Conservation (phyloP, 169 alveolate genomes). For the Blepharisma undulans region DNA sequence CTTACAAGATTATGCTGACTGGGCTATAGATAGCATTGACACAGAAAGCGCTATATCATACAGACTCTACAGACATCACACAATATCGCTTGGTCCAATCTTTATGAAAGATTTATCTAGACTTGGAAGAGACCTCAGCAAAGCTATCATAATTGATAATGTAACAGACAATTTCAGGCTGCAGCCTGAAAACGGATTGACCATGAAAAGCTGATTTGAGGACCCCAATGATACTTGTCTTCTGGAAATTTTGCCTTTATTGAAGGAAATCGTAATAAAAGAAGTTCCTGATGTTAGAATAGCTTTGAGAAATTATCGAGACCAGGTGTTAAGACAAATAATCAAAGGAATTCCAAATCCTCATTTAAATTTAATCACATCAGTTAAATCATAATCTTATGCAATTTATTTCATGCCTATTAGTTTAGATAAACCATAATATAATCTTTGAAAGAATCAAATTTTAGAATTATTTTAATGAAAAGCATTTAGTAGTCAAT, state of each 20-base stretch:
- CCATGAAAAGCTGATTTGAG: conserved; percentile 86
- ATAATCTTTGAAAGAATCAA: neutral
- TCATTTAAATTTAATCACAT: conserved; percentile 22
- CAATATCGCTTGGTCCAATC: conserved; percentile 67
- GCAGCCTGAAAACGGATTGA: conserved; percentile 86
- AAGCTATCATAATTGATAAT: conserved; percentile 86
- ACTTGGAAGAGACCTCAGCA: conserved; percentile 82
- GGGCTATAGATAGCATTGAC: conserved; percentile 83
- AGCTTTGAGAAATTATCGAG: conserved; percentile 62
- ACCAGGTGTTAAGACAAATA: conserved; percentile 31
- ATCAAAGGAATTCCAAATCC: conserved; percentile 35
- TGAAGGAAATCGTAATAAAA: conserved; percentile 54
- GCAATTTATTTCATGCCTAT: neutral
- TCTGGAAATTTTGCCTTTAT: conserved; percentile 61
- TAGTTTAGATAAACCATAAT: too few species aligned
- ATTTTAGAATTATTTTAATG: neutral
- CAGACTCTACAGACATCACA: conserved; percentile 88
- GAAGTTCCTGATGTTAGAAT: conserved; percentile 57
- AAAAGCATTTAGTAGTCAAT: neutral
- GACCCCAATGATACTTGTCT: conserved; percentile 79
- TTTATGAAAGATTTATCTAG: conserved; percentile 83
- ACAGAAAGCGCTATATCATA: conserved; percentile 66
- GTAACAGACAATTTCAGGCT: conserved; percentile 83
- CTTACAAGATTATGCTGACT: conserved; percentile 88
- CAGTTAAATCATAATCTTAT: neutral